Evolutionary conservation across 2,329 filamentous ascomycete genomes (phyloP), one percentile per base, ranked within the genome.

Genomic region (Penicillium sp.): DNA sequence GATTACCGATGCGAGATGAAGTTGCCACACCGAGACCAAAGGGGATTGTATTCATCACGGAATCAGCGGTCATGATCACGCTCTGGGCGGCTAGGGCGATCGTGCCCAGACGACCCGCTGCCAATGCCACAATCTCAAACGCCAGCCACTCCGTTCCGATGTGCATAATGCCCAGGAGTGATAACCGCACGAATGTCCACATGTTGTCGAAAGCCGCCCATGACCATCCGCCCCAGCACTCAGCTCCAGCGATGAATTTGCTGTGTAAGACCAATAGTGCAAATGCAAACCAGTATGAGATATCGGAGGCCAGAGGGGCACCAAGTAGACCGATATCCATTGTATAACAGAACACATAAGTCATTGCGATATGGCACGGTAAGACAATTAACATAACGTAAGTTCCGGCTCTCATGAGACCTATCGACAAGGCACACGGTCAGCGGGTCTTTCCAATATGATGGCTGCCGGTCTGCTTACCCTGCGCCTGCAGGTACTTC

Each of bases 21-120:
- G 90, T 87, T 0, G 91, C 91, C 0, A 96, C 91, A 0, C 91
- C 91, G 0, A 96, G 83, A 0, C 91, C 91, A 14, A 42, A 42
- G 0, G 91, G 91, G 46, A 96, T 89, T 0, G 91, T 96, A 67
- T 86, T 92, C 79, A 92, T 87, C 56, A 93, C 85, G 70, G 93
- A 90, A 71, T 96, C 91, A 0, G 89, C 86, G 0, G 91, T 96
- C 91, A 95, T 96, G 71, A 96, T 92, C 22, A 96, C 90, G 45
- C 86, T 90, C 73, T 96, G 91, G 0, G 91, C 90, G 1, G 91
- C 91, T 0, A 96, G 81, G 0, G 90, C 83, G 35, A 92, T 84
- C 0, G 89, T 93, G 7, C 39, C 39, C 11, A 96, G 82, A 37
- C 87, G 84, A 1, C 91, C 91, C 4, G 91, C 91, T 2, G 89